These are phyloP conservation scores for Phytophthora pini DNA, from an alignment of 352 stramenopile species.

Conservation along the genomic window DNA sequence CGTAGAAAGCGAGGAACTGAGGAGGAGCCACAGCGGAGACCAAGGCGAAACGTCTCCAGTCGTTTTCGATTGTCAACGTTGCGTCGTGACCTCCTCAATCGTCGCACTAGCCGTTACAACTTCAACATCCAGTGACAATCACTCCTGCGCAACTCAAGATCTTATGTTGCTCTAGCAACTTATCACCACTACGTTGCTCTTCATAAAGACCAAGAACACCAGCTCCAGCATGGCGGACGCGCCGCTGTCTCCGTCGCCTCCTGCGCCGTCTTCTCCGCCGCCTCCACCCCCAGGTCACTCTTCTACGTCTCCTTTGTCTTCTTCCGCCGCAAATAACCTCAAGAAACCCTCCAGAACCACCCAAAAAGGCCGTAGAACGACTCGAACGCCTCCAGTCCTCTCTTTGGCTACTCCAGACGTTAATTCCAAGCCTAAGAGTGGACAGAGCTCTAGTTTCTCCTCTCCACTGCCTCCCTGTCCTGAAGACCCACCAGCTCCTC, in stretches of 20 bases:
- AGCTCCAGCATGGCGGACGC: slow-evolving; percentile 12
- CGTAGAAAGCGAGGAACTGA: slow-evolving; percentile 3
- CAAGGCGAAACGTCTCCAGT: slow-evolving; percentile 11
- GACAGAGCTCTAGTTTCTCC: slow-evolving; percentile 71
- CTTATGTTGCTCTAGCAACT: background rate
- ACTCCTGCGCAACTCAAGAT: background rate
- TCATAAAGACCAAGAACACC: background rate
- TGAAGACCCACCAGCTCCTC: slow-evolving; percentile 68
- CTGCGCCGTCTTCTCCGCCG: slow-evolving; percentile 35
- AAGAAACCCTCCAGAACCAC: slow-evolving; percentile 18
- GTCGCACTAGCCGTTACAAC: slow-evolving; percentile 24
- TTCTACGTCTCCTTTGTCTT: slow-evolving; percentile 22
- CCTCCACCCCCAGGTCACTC: slow-evolving; percentile 32
- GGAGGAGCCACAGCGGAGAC: background rate
- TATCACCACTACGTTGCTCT: no score
- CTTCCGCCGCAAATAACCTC: background rate
- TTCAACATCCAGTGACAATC: slow-evolving; percentile 21
- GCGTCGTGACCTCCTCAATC: slow-evolving; percentile 7
- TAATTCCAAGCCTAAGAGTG: slow-evolving; percentile 15
- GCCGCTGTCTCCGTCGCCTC: slow-evolving; percentile 23
- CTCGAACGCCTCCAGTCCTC: slow-evolving; percentile 6
- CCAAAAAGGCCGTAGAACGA: slow-evolving; percentile 6
- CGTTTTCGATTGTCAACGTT: slow-evolving; percentile 19
- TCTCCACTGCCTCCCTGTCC: slow-evolving; percentile 78
- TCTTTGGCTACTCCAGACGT: slow-evolving; percentile 11